phyloP scores from a whole-genome alignment of 1,284 basidiomycete species.

The Ustilago cynodontis region DNA sequence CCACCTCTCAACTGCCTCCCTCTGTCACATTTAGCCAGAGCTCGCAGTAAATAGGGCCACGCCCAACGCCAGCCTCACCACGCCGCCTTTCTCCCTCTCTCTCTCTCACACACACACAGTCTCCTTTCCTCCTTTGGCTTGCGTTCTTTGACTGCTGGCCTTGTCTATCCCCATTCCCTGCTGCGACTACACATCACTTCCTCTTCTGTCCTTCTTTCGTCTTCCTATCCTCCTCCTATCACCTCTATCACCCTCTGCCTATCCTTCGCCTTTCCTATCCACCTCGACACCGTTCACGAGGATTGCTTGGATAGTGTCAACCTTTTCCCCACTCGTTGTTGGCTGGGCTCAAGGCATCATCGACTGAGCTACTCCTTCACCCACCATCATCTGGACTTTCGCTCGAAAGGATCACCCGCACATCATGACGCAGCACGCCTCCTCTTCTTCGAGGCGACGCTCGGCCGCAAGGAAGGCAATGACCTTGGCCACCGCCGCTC shows the following conservation, averaged over 20 bases:
- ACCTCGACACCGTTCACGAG: background rate
- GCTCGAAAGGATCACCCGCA: background rate
- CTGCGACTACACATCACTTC: background rate
- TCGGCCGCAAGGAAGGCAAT: constrained; percentile 33
- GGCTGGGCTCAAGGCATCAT: background rate
- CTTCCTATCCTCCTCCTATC: background rate
- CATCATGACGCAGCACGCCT: constrained; percentile 28
- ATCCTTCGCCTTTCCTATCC: background rate
- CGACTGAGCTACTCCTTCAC: background rate
- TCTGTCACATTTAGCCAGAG: background rate
- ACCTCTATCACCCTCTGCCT: background rate
- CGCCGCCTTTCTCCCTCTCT: background rate
- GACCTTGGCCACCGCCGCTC: constrained; percentile 34
- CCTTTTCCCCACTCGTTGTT: background rate
- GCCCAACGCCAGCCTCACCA: background rate
- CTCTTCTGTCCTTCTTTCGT: background rate
- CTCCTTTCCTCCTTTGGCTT: background rate
- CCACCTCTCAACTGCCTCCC: too few species aligned
- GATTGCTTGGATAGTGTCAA: background rate
- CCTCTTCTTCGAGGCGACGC: constrained; percentile 30
- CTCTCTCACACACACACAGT: too few species aligned
- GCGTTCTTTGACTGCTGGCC: background rate
- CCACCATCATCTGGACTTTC: background rate
- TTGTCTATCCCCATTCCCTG: background rate
- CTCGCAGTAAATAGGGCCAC: background rate